Conservation (phyloP, 1,284 basidiomycete genomes). For the Coniferiporia weirii region DNA sequence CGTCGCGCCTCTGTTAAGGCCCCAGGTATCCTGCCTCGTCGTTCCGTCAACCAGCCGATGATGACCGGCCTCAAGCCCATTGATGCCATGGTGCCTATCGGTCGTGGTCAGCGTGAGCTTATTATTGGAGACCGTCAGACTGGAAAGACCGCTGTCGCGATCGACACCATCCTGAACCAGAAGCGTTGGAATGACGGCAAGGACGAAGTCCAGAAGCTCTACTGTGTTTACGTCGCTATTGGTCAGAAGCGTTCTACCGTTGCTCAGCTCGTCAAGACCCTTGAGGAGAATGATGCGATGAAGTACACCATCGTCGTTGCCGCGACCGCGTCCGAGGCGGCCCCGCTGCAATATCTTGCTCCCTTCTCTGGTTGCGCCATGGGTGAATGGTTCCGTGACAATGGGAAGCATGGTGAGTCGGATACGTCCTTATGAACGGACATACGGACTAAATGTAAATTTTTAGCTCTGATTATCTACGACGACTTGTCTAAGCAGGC, state of each 20-base stretch:
- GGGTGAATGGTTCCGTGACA: conserved; percentile 99
- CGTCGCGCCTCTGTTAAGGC: conserved; percentile 98
- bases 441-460: conserved; percentile 20
- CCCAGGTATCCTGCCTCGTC: conserved; percentile 97
- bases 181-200: conserved; percentile 98
- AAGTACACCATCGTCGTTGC: conserved; percentile 99
- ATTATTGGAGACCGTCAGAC: conserved; percentile 99
- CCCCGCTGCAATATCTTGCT: conserved; percentile 97
- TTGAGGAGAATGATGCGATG: conserved; percentile 99
- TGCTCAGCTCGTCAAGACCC: conserved; percentile 97
- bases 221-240: conserved; percentile 99
- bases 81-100: conserved; percentile 99
- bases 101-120: conserved; percentile 99
- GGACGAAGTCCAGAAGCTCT: conserved; percentile 96
- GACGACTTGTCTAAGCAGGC: conserved; percentile 99
- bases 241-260: conserved; percentile 99
- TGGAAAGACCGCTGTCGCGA: conserved; percentile 97
- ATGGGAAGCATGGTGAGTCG: conserved; percentile 82
- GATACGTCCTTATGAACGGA: conserved; percentile 1
- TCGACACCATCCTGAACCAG: conserved; percentile 99
- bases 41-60: conserved; percentile 99
- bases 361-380: conserved; percentile 99
- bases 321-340: conserved; percentile 98
- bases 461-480: conserved; percentile 90
- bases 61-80: conserved; percentile 99